Evolutionary conservation across 2,329 filamentous ascomycete genomes (phyloP), one percentile per base, ranked within the genome.

Genomic region (Colletotrichum scovillei): DNA sequence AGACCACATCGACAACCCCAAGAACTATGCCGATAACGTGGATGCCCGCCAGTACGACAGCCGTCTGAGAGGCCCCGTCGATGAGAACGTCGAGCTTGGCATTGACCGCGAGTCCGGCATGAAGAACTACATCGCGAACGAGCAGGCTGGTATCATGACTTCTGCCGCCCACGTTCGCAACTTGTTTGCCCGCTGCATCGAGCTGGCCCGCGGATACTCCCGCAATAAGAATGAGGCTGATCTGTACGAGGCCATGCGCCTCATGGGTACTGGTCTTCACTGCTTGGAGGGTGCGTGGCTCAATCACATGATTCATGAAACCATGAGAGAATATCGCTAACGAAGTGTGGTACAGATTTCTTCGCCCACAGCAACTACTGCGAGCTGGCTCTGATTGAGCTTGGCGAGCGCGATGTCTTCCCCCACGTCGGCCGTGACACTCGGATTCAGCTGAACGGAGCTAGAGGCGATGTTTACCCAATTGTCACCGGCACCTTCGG

Each of bases 61-160:
- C 67, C 92, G 94, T 76, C 92, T 98, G 64, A 93, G 96, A 80
- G 95, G 92, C 1, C 94, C 94, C 0, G 87, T 98, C 58, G 90
- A 98, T 76, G 95, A 97, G 84, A 80, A 87, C 30, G 88, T 90
- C 63, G 96, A 98, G 84, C 88, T 98, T 46, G 90, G 89, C 58
- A 89, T 98, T 78, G 94, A 98, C 78, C 88, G 90, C 2, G 85
- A 90, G 67, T 92, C 92, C 6, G 93, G 93, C 77, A 87, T 97
- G 84, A 98, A 98, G 86, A 97, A 95, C 82, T 98, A 98, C 84
- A 98, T 98, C 82, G 95, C 95, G 52, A 95, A 95, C 75, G 95
- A 98, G 81, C 86, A 90, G 63, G 84, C 89, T 71, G 90, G 90
- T 58, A 97, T 97, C 80, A 94, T 93, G 84, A 97, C 93, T 57